These are phyloP conservation scores for Ceratocystiopsis brevicomis DNA, from an alignment of 2,329 filamentous ascomycete species.

Conservation along the genomic window DNA sequence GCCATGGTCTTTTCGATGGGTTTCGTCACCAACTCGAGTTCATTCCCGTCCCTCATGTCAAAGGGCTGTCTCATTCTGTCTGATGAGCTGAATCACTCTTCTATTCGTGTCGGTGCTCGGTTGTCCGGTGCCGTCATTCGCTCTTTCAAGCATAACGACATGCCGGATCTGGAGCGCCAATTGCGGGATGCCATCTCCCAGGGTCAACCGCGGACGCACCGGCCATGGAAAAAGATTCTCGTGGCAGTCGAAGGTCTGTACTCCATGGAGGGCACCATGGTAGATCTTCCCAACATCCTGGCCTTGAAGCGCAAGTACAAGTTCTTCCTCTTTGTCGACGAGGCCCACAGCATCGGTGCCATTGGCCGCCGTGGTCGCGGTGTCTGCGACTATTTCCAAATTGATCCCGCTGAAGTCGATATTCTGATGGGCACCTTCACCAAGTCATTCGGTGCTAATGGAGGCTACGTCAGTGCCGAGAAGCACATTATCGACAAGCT, in stretches of 20 bases:
- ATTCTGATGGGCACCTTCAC: slow-evolving; percentile 97
- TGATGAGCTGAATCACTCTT: slow-evolving; percentile 94
- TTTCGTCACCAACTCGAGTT: slow-evolving; percentile 84
- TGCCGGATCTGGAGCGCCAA: slow-evolving; percentile 66
- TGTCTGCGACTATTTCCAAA: slow-evolving; percentile 92
- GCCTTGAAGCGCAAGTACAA: slow-evolving; percentile 89
- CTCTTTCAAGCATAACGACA: slow-evolving; percentile 97
- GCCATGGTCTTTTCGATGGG: slow-evolving; percentile 99
- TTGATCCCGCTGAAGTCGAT: slow-evolving; percentile 74
- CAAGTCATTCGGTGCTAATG: slow-evolving; percentile 96
- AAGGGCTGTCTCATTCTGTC: slow-evolving; percentile 92
- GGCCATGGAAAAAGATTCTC: slow-evolving; percentile 97
- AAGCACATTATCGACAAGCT: slow-evolving; percentile 88
- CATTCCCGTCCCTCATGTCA: slow-evolving; percentile 79
- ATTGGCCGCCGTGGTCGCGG: slow-evolving; percentile 75
- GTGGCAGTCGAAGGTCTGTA: slow-evolving; percentile 94
- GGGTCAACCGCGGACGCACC: slow-evolving; percentile 92
- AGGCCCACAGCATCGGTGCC: slow-evolving; percentile 90
- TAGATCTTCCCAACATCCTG: slow-evolving; percentile 80
- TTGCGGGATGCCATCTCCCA: slow-evolving; percentile 88
- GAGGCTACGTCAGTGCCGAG: slow-evolving; percentile 81
- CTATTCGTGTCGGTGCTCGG: slow-evolving; percentile 86
- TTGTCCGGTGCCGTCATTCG: slow-evolving; percentile 87
- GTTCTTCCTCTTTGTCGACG: slow-evolving; percentile 87
- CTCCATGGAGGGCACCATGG: slow-evolving; percentile 99